phyloP scores from a whole-genome alignment of 2,329 filamentous ascomycete genomes.

The Venturia pyrina region DNA sequence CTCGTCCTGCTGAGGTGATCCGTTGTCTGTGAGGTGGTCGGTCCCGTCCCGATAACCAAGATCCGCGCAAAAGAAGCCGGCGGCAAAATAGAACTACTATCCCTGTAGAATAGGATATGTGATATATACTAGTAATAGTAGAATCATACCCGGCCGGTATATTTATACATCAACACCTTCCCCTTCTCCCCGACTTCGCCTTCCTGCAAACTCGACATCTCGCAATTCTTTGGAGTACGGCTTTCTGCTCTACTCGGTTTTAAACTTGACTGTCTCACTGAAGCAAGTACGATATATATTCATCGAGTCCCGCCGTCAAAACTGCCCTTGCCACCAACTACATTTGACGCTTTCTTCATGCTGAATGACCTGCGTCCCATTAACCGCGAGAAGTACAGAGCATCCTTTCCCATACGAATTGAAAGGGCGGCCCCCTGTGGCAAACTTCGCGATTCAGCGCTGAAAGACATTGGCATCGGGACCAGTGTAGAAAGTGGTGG shows the following conservation, averaged over 20 bases:
- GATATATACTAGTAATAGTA: no score
- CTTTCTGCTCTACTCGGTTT: no score
- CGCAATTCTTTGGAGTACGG: no score
- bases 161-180: background rate
- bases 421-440: conserved; percentile 8
- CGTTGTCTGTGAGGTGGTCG: background rate
- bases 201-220: background rate
- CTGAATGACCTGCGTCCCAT: background rate
- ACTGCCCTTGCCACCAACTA: background rate
- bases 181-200: background rate
- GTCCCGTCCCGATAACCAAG: background rate
- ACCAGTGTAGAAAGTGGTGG: conserved; percentile 43
- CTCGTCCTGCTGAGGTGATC: background rate
- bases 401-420: conserved; percentile 10
- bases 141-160: background rate
- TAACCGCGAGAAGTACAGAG: background rate
- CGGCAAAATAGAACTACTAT: no score
- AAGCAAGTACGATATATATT: background rate
- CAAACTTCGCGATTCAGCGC: background rate
- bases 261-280: no score
- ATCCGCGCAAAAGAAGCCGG: no score
- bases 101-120: no score
- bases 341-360: background rate
- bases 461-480: background rate
- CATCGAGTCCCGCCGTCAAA: background rate